Conservation (phyloP, 2,329 filamentous ascomycete species). For the Cordyceps farinosa region DNA sequence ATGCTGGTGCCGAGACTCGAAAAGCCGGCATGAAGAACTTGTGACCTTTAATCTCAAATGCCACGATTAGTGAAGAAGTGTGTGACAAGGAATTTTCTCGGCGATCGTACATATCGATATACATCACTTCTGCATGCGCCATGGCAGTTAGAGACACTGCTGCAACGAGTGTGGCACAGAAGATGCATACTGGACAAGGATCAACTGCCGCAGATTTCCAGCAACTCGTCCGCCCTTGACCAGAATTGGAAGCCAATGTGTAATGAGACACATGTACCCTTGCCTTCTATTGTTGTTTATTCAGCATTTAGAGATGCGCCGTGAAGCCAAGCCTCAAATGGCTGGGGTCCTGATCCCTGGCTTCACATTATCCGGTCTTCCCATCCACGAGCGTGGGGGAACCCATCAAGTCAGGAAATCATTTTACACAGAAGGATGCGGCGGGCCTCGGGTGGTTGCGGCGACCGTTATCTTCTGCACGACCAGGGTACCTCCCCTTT, state of each 20-base stretch:
- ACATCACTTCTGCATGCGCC: not conserved
- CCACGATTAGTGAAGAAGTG: not conserved
- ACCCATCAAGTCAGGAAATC: not conserved
- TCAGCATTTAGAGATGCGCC: not conserved
- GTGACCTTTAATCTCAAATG: not conserved
- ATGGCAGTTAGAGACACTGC: not conserved
- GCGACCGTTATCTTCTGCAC: slow-evolving; percentile 3
- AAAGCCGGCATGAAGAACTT: not conserved
- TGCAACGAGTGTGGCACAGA: not conserved
- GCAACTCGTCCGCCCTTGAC: not conserved
- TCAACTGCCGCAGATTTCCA: not conserved
- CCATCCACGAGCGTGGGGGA: not conserved
- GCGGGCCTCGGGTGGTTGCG: slow-evolving; percentile 8
- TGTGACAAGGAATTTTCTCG: not conserved
- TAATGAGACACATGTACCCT: not conserved
- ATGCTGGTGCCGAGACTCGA: not conserved
- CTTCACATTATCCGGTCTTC: not conserved
- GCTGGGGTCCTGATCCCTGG: not conserved
- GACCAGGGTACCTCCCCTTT: not conserved
- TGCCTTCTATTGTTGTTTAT: not conserved
- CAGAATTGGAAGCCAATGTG: not conserved
- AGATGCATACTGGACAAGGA: too few relatives aligned
- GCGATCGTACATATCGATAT: slow-evolving; percentile 9
- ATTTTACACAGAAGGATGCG: not conserved
- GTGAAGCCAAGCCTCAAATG: not conserved